A percentile compares a stretch with the other conserved stretches of the same genome.
Conservation (phyloP, 2,329 filamentous ascomycete genomes). For the Aspergillus sp. region DNA sequence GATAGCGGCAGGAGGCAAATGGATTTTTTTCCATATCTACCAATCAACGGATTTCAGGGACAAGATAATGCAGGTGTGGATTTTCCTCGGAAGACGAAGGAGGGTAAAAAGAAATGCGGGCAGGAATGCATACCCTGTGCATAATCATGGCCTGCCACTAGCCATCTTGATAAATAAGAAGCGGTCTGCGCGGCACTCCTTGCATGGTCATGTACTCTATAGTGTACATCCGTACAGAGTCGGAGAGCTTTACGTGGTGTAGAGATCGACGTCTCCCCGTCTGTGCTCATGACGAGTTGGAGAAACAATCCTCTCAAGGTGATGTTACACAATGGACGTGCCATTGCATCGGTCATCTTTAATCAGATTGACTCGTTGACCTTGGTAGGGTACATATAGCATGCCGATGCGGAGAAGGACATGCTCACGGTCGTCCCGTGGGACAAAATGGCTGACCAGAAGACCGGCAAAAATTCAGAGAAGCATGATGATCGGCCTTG, state of each 20-base stretch:
- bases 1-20: too few species aligned
- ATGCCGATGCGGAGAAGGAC: neutral
- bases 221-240: too few species aligned
- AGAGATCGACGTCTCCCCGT: neutral
- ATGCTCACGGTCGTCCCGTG: neutral
- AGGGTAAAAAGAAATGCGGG: neutral
- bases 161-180: conserved; percentile 12
- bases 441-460: neutral
- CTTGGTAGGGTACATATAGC: neutral
- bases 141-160: conserved; percentile 2
- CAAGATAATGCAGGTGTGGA: neutral
- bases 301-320: neutral
- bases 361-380: neutral
- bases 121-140: conserved; percentile 4
- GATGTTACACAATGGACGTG: neutral
- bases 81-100: neutral
- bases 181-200: conserved; percentile 19
- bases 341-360: neutral
- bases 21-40: neutral
- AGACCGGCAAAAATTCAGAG: neutral
- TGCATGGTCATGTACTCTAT: conserved; percentile 4
- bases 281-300: neutral
- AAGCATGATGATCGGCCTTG: neutral
- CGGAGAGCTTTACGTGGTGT: too few species aligned
- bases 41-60: neutral